These are phyloP conservation scores for Fusarium verrucosum DNA, from an alignment of 2,329 filamentous ascomycete species.

Conservation along the genomic window DNA sequence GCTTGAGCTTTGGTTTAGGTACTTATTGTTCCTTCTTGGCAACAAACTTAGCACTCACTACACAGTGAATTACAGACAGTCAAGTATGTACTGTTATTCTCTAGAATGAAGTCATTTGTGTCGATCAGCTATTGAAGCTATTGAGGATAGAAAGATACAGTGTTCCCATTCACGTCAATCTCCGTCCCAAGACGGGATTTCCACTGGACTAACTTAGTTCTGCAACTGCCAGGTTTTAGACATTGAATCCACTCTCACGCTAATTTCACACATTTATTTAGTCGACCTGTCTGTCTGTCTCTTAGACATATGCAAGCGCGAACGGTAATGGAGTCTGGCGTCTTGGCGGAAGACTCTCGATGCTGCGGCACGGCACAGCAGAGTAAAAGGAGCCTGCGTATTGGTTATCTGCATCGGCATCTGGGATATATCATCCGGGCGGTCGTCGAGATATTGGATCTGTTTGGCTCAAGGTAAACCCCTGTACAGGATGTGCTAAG, in stretches of 20 bases:
- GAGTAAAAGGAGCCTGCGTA: background rate
- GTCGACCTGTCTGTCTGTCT: slow-evolving; percentile 2
- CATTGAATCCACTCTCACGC: slow-evolving; percentile 8
- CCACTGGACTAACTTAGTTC: slow-evolving; percentile 6
- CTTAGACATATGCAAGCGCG: slow-evolving; percentile 8
- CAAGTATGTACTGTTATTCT: background rate
- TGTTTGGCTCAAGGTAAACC: background rate
- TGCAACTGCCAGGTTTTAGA: slow-evolving; percentile 12
- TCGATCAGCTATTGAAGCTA: background rate
- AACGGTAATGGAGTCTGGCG: slow-evolving; percentile 17
- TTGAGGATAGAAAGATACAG: background rate
- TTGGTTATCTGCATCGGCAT: slow-evolving; percentile 6
- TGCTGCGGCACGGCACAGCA: slow-evolving; percentile 4
- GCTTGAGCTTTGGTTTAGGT: background rate
- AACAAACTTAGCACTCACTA: no score
- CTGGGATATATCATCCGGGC: background rate
- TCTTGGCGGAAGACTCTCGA: slow-evolving; percentile 13
- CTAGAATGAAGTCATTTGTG: background rate
- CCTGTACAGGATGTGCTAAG: slow-evolving; percentile 11
- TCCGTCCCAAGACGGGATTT: slow-evolving; percentile 21
- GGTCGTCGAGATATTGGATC: background rate
- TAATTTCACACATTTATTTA: slow-evolving; percentile 3
- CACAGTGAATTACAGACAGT: no score
- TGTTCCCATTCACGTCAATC: slow-evolving; percentile 1
- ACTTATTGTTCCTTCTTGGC: background rate